Evolutionary conservation across 2,329 filamentous ascomycete genomes (phyloP), one percentile per base, ranked within the genome.

Genomic region (Diaporthe australafricana): DNA sequence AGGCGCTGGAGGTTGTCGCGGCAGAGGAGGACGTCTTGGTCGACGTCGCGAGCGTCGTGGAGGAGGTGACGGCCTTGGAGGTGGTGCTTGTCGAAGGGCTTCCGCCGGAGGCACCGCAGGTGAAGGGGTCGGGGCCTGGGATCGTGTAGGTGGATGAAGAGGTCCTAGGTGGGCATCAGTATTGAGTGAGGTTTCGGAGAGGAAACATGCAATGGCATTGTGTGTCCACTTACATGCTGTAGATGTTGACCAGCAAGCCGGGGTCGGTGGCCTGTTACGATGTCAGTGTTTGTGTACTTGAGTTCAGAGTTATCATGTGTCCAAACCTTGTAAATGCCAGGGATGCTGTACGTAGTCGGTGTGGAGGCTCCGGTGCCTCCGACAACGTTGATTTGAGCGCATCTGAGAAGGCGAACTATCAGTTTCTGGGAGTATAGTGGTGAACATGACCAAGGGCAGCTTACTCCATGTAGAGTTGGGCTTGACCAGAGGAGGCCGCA

Each of bases 381-480:
- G 1, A 72, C 70, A 12, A 79, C 75, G 22, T 74, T 76, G 38
- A 79, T 67, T 68, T 80, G 77, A 8, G 74, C 77, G 50, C 78
- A 80, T 16, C 69, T 70, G 30, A 47, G 38, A 22, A 17, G 55
- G 7, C 0, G 50, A 9, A 1, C 8, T 50, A 40, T 65, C 8
- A 63, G 20, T 17, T 5, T 38, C 25, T 48, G 40, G 5, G 6
- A 27, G 30, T 7, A 35, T 6, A 35, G 12, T 3, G 16, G 25
- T 2, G 20, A 12, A 25, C 8, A 8, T 16, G 12, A 16, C 3
- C 27, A 3, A 1, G 60, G 9, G n/a, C 2, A 16, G 32, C 69
- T 35, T 57, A 70, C 69, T 70, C 69, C 69, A 70, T 70, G 22
- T 79, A 79, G 52, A 79, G 77, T 73, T 79, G 77, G 17, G 78